Evolutionary conservation across 176 grass and related monocot genomes (phyloP), one percentile per base, ranked within the genome.

Genomic region (Eleusine coracana): DNA sequence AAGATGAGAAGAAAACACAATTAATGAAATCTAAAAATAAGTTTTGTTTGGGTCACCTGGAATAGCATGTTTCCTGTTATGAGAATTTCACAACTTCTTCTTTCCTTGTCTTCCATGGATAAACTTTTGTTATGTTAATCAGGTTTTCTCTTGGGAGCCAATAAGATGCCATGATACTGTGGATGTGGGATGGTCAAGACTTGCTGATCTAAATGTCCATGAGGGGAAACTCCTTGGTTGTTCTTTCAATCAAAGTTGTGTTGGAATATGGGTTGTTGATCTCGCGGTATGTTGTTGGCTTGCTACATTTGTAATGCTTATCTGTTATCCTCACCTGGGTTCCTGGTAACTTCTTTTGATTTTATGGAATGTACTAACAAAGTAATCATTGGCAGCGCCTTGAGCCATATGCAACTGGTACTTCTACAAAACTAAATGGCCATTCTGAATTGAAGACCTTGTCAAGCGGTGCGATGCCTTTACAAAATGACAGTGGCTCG

Each of bases 241-340:
- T 84, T 99, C 97, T 65, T 99, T 87, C 50, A 99, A 99, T 90
- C 97, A 96, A 84, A 96, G 97, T 87, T 99, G 93, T 99, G 97
- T 99, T 85, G 97, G 93, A 87, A 88, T 99, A 85, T 99, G 97
- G 97, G 93, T 99, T 10, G 91, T 99, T 16, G 97, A 99, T 87
- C 91, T 96, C 44, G 88, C 87, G 86, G 93, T 99, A 92, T 49
- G 65, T 75, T 81, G 54, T 79, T 59, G 41, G 20, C 71, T 25
- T 73, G 39, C 40, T 83, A 14, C 60, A 61, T 67, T 68, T 79
- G 41, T 61, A 62, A 79, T 28, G 69, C 50, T 25, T 8, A 56
- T 75, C 11, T 70, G 1, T 62, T 78, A 78, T 46, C 20, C 13
- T 80, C 27, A 76, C 31, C 61, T 40, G 15, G 10, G 18, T 12